These are phyloP conservation scores for Diaporthe sp. DNA, from an alignment of 2,329 filamentous ascomycete genomes.

Conservation along the genomic window DNA sequence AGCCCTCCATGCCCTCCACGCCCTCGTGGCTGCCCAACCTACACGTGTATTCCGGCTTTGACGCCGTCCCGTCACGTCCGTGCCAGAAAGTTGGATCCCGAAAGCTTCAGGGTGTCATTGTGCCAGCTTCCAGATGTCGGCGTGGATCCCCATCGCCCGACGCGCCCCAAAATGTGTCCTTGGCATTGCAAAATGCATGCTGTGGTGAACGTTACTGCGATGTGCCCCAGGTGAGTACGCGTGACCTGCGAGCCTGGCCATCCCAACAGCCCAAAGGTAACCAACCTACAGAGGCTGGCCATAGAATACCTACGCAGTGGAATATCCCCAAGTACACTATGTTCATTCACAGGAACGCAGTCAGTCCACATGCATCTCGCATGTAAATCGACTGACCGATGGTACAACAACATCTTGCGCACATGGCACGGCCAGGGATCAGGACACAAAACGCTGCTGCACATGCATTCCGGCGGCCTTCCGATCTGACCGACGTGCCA, in stretches of 20 bases:
- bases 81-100: slow-evolving; percentile 2
- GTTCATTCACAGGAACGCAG: no score
- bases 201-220: no score
- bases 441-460: no score
- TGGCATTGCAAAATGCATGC: no score
- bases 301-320: no score
- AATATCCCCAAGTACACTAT: no score
- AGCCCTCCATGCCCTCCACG: neutral
- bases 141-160: neutral
- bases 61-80: neutral
- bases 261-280: no score
- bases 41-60: neutral
- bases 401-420: neutral
- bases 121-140: slow-evolving; percentile 20
- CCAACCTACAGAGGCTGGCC: no score
- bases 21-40: slow-evolving; percentile 12
- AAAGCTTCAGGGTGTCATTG: slow-evolving; percentile 12
- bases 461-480: neutral
- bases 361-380: no score
- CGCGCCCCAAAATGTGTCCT: neutral
- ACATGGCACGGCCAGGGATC: neutral
- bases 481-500: neutral
- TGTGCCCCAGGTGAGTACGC: no score
- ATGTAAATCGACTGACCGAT: no score
- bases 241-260: no score